Evolutionary conservation across 2,329 filamentous ascomycete species (phyloP).

Genomic region (Penicillium janthinellum): DNA sequence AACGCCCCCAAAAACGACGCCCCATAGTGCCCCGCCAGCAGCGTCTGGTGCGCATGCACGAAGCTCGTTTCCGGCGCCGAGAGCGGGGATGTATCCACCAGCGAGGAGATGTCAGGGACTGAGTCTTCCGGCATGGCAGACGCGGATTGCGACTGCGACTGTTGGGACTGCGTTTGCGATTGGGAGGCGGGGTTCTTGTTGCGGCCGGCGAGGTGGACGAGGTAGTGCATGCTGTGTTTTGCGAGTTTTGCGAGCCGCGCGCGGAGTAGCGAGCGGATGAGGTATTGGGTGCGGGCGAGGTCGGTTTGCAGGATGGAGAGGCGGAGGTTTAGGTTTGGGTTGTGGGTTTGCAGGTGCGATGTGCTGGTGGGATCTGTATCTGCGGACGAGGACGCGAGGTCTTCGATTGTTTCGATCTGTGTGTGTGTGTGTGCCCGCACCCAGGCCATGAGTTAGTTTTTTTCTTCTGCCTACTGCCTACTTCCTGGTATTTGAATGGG

Average conservation of each 20-base stretch:
- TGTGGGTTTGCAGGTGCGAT: slow-evolving; percentile 70
- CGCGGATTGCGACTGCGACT: slow-evolving; percentile 5
- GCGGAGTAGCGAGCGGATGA: slow-evolving; percentile 80
- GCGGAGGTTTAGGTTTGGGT: slow-evolving; percentile 86
- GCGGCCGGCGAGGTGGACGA: slow-evolving; percentile 31
- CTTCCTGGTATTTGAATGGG: no score
- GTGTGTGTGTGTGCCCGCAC: background rate
- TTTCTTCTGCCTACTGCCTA: no score
- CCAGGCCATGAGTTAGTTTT: background rate
- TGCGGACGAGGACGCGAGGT: slow-evolving; percentile 49
- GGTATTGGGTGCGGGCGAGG: slow-evolving; percentile 88
- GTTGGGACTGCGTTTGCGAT: slow-evolving; percentile 8
- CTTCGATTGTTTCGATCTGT: slow-evolving; percentile 68
- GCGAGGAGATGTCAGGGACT: slow-evolving; percentile 31
- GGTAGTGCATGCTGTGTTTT: slow-evolving; percentile 54
- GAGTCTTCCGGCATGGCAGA: slow-evolving; percentile 31
- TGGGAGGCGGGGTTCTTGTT: slow-evolving; percentile 21
- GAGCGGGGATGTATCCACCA: slow-evolving; percentile 60
- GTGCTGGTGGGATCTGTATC: slow-evolving; percentile 38
- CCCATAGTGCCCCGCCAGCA: slow-evolving; percentile 82
- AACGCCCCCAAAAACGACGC: slow-evolving; percentile 83
- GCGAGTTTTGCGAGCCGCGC: slow-evolving; percentile 77
- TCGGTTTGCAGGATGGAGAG: slow-evolving; percentile 97
- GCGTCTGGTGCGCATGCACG: slow-evolving; percentile 77
- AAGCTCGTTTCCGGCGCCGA: slow-evolving; percentile 79